Percentiles rank a stretch among this genome's conserved stretches.
These are phyloP conservation scores for Deakozyma indianensis DNA, from an alignment of 805 yeast genomes.

Conservation along the genomic window DNA sequence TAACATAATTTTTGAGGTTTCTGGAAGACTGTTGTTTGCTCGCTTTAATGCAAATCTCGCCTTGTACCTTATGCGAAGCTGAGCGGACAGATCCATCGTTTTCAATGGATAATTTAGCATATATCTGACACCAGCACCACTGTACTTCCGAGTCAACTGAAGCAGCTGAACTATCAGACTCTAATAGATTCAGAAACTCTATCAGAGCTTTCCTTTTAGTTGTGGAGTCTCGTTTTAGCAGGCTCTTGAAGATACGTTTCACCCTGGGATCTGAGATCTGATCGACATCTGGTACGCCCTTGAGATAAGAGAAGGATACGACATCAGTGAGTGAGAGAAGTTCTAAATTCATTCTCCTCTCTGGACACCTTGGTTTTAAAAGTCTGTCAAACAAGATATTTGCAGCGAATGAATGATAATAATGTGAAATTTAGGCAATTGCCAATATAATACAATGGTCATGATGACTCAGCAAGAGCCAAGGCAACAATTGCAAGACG, in stretches of 20 bases:
- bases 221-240: conserved; percentile 66
- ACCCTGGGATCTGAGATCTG: conserved; percentile 32
- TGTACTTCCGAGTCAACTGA: conserved; percentile 38
- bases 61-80: conserved; percentile 51
- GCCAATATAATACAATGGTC: no score
- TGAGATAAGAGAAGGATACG: conserved; percentile 59
- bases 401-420: no score
- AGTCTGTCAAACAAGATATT: not conserved
- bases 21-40: conserved; percentile 42
- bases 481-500: no score
- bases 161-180: conserved; percentile 13
- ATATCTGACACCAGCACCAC: conserved; percentile 63
- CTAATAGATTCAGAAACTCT: conserved; percentile 32
- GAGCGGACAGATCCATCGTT: conserved; percentile 51
- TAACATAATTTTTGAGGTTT: conserved; percentile 57
- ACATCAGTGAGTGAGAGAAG: conserved; percentile 16
- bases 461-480: no score
- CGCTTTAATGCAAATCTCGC: conserved; percentile 32
- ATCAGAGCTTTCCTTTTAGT: conserved; percentile 69
- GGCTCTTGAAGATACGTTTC: conserved; percentile 55
- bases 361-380: not conserved
- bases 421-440: no score
- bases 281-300: conserved; percentile 64
- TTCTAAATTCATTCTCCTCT: not conserved
- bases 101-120: conserved; percentile 66